phyloP scores from a whole-genome alignment of 2,329 filamentous ascomycete genomes.

The Pseudogymnoascus sp. region DNA sequence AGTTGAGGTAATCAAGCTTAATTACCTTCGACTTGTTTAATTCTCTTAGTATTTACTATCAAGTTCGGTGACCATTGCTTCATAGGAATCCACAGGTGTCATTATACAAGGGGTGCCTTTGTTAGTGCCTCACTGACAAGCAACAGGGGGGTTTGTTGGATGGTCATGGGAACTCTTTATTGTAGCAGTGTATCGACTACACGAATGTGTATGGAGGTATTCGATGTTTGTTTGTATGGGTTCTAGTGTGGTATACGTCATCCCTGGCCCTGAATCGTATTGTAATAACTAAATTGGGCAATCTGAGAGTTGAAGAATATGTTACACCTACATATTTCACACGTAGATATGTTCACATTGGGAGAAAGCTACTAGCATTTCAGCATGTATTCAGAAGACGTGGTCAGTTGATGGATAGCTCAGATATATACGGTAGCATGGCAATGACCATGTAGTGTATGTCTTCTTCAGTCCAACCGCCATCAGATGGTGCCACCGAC shows the following conservation, averaged over 20 bases:
- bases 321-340: background rate
- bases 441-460: background rate
- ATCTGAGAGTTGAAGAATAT: background rate
- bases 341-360: background rate
- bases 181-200: too few relatives aligned
- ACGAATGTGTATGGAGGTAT: too few relatives aligned
- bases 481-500: background rate
- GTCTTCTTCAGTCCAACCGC: background rate
- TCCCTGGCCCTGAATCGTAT: background rate
- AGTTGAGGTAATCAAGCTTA: background rate
- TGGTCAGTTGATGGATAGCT: background rate
- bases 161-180: too few relatives aligned
- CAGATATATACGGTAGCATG: background rate
- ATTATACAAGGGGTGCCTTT: too few relatives aligned
- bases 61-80: too few relatives aligned
- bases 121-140: too few relatives aligned
- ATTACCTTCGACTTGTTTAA: background rate
- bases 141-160: too few relatives aligned
- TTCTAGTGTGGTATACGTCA: too few relatives aligned
- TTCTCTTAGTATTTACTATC: background rate
- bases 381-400: background rate
- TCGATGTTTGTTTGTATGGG: too few relatives aligned
- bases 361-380: background rate
- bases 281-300: background rate
- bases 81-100: too few relatives aligned